Evolutionary conservation across 306 rosid genomes (phyloP).

Genomic region (Parietaria judaica): DNA sequence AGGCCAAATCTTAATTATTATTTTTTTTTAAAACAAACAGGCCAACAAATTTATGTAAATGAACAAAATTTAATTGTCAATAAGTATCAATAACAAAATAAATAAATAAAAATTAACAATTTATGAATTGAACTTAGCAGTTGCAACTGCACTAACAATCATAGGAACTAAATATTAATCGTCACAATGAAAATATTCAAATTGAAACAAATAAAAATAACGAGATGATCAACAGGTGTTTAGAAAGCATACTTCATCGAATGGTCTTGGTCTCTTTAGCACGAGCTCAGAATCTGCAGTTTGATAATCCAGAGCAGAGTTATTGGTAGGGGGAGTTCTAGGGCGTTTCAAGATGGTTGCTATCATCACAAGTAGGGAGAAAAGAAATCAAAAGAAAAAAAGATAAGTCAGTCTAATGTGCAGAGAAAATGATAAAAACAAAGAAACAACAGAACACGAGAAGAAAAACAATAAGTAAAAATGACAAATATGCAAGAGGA

Average conservation of each 20-base stretch:
- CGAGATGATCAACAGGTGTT: slow-evolving; percentile 13
- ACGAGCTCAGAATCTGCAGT: slow-evolving; percentile 95
- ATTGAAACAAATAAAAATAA: neutral
- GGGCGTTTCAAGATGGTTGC: slow-evolving; percentile 91
- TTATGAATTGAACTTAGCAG: too few species aligned
- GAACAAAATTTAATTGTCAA: too few species aligned
- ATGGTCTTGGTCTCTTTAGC: slow-evolving; percentile 87
- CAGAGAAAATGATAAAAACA: neutral
- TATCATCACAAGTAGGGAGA: slow-evolving; percentile 25
- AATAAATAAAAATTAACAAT: too few species aligned
- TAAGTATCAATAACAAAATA: too few species aligned
- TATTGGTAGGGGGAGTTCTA: slow-evolving; percentile 92
- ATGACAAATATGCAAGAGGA: neutral
- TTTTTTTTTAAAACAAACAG: too few species aligned
- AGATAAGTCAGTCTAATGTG: neutral
- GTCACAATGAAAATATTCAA: too few species aligned
- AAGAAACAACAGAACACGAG: neutral
- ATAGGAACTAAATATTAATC: too few species aligned
- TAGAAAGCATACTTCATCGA: slow-evolving; percentile 62
- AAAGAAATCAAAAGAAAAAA: slow-evolving; percentile 18
- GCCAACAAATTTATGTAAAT: too few species aligned
- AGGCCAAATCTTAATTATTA: too few species aligned
- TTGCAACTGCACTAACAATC: too few species aligned
- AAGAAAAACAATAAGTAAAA: neutral
- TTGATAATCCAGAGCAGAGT: slow-evolving; percentile 92